Evolutionary conservation across 768 basidiomycete genomes (phyloP).

Genomic region (Pisolithus microcarpus): DNA sequence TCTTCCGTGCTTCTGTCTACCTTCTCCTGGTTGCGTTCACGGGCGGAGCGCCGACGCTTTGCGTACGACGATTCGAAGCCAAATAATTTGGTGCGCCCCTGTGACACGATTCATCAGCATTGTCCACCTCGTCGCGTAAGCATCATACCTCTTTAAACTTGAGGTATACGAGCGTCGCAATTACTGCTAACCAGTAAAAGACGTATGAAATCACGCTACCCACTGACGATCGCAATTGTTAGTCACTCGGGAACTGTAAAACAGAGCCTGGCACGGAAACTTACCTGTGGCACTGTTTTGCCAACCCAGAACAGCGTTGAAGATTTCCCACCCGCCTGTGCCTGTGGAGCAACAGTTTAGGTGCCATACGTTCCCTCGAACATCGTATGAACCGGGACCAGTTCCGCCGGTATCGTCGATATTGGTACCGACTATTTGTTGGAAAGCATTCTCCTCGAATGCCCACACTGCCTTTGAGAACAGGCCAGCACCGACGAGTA

Average conservation of each 20-base stretch:
- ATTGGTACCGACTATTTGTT: constrained; percentile 61
- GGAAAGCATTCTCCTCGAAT: constrained; percentile 66
- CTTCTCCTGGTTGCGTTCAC: constrained; percentile 12
- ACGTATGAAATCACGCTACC: constrained; percentile 83
- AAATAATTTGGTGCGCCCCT: constrained; percentile 61
- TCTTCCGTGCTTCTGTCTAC: background rate
- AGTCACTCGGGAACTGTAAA: background rate
- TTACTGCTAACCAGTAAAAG: constrained; percentile 87
- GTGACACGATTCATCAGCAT: background rate
- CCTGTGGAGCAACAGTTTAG: constrained; percentile 72
- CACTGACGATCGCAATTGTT: constrained; percentile 27
- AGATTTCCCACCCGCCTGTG: constrained; percentile 68
- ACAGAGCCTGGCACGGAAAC: constrained; percentile 9
- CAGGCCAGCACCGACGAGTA: constrained; percentile 91
- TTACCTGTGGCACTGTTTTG: constrained; percentile 70
- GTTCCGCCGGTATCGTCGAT: constrained; percentile 60
- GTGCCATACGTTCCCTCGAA: constrained; percentile 84
- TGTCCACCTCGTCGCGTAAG: background rate
- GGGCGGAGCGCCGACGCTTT: constrained; percentile 22
- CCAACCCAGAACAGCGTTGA: constrained; percentile 85
- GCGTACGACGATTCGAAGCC: constrained; percentile 51
- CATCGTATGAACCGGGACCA: constrained; percentile 81
- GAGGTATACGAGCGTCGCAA: constrained; percentile 56
- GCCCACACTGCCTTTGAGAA: constrained; percentile 73
- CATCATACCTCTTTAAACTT: constrained; percentile 52